Conservation (phyloP, 2,329 filamentous ascomycete species). For the Fusarium agapanthi region DNA sequence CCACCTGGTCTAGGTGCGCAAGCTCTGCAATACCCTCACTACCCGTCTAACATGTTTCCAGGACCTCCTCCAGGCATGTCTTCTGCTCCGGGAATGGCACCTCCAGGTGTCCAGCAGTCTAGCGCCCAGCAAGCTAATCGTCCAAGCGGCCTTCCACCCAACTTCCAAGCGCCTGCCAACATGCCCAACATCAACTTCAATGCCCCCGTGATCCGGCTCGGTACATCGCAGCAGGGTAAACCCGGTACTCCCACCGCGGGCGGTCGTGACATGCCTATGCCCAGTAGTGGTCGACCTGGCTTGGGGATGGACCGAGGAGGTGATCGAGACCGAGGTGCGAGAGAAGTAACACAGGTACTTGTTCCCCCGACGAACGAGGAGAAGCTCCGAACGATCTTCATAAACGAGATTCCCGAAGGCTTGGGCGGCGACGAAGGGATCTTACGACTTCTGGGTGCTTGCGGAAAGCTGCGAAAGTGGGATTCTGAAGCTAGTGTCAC, state of each 20-base stretch:
- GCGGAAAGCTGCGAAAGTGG: slow-evolving; percentile 85
- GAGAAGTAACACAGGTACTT: slow-evolving; percentile 75
- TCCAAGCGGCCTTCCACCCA: slow-evolving; percentile 80
- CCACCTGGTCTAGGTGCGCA: slow-evolving; percentile 83
- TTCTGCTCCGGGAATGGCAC: slow-evolving; percentile 80
- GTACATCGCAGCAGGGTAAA: slow-evolving; percentile 77
- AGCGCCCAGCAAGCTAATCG: slow-evolving; percentile 79
- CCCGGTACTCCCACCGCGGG: slow-evolving; percentile 53
- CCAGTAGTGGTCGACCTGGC: slow-evolving; percentile 54
- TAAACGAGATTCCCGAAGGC: slow-evolving; percentile 85
- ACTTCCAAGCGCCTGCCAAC: slow-evolving; percentile 88
- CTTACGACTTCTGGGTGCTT: slow-evolving; percentile 79
- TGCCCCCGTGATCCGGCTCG: slow-evolving; percentile 92
- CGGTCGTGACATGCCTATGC: slow-evolving; percentile 53
- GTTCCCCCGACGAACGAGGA: slow-evolving; percentile 89
- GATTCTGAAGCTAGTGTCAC: slow-evolving; percentile 71
- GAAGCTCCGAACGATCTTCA: slow-evolving; percentile 88
- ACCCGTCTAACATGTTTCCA: slow-evolving; percentile 46
- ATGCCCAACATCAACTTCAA: slow-evolving; percentile 99
- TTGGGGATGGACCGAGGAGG: slow-evolving; percentile 70
- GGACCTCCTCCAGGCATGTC: slow-evolving; percentile 83
- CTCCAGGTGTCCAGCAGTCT: slow-evolving; percentile 79
- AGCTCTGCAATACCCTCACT: not conserved
- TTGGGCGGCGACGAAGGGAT: slow-evolving; percentile 79
- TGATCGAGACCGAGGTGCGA: slow-evolving; percentile 73